Conservation (phyloP, 164 flowering plant species). For the Akebia trifoliata region DNA sequence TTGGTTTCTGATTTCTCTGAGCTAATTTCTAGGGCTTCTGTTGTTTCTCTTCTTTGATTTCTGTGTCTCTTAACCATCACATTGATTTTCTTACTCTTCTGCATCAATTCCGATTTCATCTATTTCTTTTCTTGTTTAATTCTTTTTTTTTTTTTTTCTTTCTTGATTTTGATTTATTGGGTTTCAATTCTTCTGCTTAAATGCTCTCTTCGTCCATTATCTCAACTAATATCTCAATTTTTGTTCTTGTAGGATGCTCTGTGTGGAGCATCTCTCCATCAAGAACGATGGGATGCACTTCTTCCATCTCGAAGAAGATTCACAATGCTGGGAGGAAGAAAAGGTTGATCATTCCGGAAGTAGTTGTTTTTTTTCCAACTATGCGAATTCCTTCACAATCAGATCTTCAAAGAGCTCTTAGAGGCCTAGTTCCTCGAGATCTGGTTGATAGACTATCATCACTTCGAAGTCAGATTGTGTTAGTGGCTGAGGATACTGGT, state of each 20-base stretch:
- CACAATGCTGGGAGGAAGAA: conserved; percentile 29
- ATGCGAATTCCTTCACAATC: conserved; percentile 50
- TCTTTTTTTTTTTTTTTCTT: not conserved
- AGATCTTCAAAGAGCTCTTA: conserved; percentile 50
- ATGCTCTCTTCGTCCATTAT: not conserved
- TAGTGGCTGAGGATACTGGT: conserved; percentile 71
- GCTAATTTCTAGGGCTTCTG: not conserved
- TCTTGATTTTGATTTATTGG: not conserved
- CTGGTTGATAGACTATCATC: conserved; percentile 42
- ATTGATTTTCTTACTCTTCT: too few relatives aligned
- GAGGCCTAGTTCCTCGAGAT: conserved; percentile 52
- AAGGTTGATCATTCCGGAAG: conserved; percentile 52
- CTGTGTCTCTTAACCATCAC: too few relatives aligned
- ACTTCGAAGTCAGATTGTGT: conserved; percentile 59
- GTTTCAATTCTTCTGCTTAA: not conserved
- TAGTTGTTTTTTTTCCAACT: conserved; percentile 60
- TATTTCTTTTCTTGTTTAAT: not conserved
- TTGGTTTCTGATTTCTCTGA: not conserved
- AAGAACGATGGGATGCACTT: conserved; percentile 71
- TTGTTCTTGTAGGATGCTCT: conserved; percentile 30
- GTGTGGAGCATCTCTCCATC: conserved; percentile 11
- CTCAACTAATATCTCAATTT: too few relatives aligned
- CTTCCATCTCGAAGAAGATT: conserved; percentile 39
- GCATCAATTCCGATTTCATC: too few relatives aligned
- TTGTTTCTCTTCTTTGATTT: not conserved